Evolutionary conservation across 345 rosid species (phyloP).

Genomic region (Luvunga scandens): DNA sequence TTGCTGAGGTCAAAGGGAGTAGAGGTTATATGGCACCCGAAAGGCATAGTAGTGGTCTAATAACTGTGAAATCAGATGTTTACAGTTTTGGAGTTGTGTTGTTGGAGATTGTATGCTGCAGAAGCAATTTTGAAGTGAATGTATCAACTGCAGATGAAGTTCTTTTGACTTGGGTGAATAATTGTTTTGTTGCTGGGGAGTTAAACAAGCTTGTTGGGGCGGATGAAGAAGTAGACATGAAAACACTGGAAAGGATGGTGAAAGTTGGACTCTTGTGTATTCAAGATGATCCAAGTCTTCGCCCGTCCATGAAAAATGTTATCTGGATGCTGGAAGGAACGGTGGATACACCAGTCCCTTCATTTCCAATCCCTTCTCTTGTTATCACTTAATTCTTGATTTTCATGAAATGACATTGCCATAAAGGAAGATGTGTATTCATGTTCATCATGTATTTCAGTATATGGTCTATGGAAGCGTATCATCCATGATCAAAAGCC

Average conservation of each 20-base stretch:
- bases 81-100: slow-evolving; percentile 31
- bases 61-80: slow-evolving; percentile 1
- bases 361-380: too few species aligned
- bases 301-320: not conserved
- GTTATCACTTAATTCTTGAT: too few species aligned
- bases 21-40: slow-evolving; percentile 10
- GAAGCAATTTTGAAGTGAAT: slow-evolving; percentile 12
- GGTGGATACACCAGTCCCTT: too few species aligned
- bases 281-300: slow-evolving; percentile 21
- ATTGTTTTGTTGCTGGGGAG: slow-evolving; percentile 13
- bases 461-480: too few species aligned
- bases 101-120: slow-evolving; percentile 29
- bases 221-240: slow-evolving; percentile 9
- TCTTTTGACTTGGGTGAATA: slow-evolving; percentile 17
- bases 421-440: too few species aligned
- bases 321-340: not conserved
- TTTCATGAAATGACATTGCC: too few species aligned
- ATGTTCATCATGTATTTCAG: too few species aligned
- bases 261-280: slow-evolving; percentile 19
- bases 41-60: not conserved
- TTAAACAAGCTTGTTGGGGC: slow-evolving; percentile 13
- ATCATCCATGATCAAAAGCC: too few species aligned
- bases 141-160: slow-evolving; percentile 12
- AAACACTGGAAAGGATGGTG: slow-evolving; percentile 23
- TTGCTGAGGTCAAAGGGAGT: slow-evolving; percentile 2